Percentiles rank a stretch among this genome's conserved stretches.
phyloP scores from a whole-genome alignment of 2,329 filamentous ascomycete species.

The Alternaria triticimaculans region DNA sequence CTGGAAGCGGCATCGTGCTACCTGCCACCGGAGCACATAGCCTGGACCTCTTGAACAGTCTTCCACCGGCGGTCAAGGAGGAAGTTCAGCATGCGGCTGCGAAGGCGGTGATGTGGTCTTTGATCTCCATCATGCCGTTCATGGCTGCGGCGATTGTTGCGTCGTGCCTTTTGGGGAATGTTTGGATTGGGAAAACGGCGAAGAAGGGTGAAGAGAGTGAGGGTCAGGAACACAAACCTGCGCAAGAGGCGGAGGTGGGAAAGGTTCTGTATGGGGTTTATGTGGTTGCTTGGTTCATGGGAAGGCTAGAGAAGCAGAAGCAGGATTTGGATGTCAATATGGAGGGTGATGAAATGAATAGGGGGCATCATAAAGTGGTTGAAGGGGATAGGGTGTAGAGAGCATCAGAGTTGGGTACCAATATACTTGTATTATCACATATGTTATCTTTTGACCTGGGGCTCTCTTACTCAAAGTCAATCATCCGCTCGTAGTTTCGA shows the following conservation, averaged over 20 bases:
- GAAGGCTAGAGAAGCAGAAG: slow-evolving; percentile 13
- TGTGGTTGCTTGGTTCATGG: slow-evolving; percentile 22
- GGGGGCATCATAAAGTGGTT: not conserved
- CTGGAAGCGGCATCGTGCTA: slow-evolving; percentile 31
- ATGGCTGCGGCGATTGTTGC: slow-evolving; percentile 58
- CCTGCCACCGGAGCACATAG: slow-evolving; percentile 27
- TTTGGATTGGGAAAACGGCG: slow-evolving; percentile 54
- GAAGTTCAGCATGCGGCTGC: slow-evolving; percentile 55
- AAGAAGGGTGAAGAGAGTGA: slow-evolving; percentile 14
- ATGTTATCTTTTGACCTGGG: not conserved
- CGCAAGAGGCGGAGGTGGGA: slow-evolving; percentile 13
- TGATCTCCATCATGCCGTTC: slow-evolving; percentile 67
- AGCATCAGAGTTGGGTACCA: not conserved
- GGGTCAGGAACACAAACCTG: not conserved
- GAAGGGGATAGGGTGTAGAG: not conserved
- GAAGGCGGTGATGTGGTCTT: slow-evolving; percentile 70
- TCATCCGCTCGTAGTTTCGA: not conserved
- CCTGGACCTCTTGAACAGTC: slow-evolving; percentile 45
- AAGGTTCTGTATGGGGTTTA: slow-evolving; percentile 29
- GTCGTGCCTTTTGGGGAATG: slow-evolving; percentile 58
- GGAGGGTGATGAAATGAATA: slow-evolving; percentile 9
- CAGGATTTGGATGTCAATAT: slow-evolving; percentile 24
- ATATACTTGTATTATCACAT: not conserved
- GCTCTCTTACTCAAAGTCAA: not conserved
- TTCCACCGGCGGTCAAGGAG: slow-evolving; percentile 48